These are phyloP conservation scores for Amylostereum chailletii DNA, from an alignment of 1,284 basidiomycete genomes.

Conservation along the genomic window DNA sequence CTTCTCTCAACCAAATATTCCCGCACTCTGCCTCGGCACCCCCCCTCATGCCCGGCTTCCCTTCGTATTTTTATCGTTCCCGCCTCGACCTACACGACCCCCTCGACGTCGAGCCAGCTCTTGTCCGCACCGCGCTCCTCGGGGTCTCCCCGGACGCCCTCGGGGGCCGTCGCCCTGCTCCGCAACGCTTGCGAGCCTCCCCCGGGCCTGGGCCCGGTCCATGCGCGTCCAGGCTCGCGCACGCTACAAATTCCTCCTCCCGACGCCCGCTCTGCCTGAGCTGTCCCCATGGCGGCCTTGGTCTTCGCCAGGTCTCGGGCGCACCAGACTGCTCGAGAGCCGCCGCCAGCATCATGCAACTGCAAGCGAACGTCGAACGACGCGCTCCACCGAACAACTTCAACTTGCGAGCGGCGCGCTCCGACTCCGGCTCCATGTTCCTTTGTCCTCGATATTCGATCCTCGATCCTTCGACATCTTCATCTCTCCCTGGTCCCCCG, in stretches of 20 bases:
- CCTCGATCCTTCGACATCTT: no score
- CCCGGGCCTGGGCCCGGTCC: constrained; percentile 7
- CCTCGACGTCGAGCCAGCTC: not conserved
- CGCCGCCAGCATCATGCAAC: no score
- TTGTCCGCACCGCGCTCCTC: not conserved
- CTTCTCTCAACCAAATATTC: not conserved
- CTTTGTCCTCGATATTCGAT: no score
- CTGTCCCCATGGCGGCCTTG: no score
- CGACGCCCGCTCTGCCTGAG: not conserved
- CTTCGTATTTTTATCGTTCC: not conserved
- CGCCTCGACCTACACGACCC: not conserved
- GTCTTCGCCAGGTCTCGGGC: no score
- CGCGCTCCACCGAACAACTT: no score
- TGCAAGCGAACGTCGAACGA: no score
- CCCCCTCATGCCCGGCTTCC: not conserved
- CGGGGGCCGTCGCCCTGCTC: constrained; percentile 2
- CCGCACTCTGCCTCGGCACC: not conserved
- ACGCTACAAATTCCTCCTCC: constrained; percentile 1
- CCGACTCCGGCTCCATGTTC: no score
- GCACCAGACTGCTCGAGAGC: no score
- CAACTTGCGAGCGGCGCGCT: no score
- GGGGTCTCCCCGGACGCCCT: constrained; percentile 2
- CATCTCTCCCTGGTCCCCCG: no score
- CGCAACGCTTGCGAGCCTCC: constrained; percentile 12
- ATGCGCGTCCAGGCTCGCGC: constrained; percentile 8